These are phyloP conservation scores for Shiraia bambusicola DNA, from an alignment of 2,329 filamentous ascomycete species.

Conservation along the genomic window DNA sequence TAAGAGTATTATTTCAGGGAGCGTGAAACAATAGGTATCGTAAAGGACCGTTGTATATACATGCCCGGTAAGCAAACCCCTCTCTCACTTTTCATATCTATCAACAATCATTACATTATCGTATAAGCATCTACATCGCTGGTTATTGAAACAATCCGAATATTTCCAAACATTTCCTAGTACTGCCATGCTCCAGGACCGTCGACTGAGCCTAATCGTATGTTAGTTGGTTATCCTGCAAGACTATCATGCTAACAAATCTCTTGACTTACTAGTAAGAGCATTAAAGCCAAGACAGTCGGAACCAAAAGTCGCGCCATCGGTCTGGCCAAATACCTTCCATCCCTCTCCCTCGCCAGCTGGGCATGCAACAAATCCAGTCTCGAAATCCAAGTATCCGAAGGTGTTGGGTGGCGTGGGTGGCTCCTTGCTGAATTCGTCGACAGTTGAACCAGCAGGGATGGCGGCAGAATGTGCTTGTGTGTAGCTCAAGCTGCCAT, in stretches of 20 bases:
- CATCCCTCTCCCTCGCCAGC: conserved; percentile 25
- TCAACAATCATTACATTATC: conserved; percentile 10
- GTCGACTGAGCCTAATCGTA: conserved; percentile 20
- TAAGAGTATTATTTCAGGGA: conserved; percentile 27
- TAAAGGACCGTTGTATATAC: conserved; percentile 17
- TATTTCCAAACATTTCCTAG: conserved; percentile 16
- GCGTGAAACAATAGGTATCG: conserved; percentile 14
- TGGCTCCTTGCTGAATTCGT: conserved; percentile 50
- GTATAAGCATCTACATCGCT: conserved; percentile 8
- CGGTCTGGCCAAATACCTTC: conserved; percentile 37
- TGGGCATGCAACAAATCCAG: conserved; percentile 41
- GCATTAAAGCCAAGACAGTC: conserved; percentile 42
- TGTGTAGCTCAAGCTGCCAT: conserved; percentile 60
- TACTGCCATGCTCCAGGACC: conserved; percentile 41
- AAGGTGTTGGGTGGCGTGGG: conserved; percentile 19
- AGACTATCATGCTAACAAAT: background rate
- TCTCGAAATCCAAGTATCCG: conserved; percentile 31
- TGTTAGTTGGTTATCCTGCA: conserved; percentile 9
- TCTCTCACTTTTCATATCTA: background rate
- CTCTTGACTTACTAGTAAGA: conserved; percentile 30
- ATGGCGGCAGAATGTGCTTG: conserved; percentile 55
- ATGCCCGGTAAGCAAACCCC: conserved; percentile 2
- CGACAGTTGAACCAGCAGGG: conserved; percentile 53
- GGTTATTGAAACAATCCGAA: conserved; percentile 2
- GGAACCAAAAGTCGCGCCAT: conserved; percentile 16